These are phyloP conservation scores for Ophiostoma montium DNA, from an alignment of 2,329 filamentous ascomycete genomes.

Conservation along the genomic window DNA sequence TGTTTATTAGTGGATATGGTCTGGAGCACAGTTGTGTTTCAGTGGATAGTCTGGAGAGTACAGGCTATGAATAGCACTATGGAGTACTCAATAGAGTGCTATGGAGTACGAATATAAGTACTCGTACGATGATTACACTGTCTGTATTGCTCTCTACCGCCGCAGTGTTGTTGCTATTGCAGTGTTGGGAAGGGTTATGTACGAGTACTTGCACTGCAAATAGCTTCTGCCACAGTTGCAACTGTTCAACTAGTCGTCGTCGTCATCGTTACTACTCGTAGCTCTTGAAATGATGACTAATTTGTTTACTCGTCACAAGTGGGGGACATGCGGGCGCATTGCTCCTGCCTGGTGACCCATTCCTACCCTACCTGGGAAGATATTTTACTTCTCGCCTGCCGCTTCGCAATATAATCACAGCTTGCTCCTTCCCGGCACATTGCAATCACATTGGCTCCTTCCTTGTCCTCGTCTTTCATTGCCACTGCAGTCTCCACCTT, in stretches of 20 bases:
- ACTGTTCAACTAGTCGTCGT: no score
- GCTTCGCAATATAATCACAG: not conserved
- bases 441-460: not conserved
- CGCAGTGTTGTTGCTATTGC: not conserved
- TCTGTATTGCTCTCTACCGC: not conserved
- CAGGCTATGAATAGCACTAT: no score
- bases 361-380: conserved; percentile 1
- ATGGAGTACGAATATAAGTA: no score
- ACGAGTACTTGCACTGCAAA: no score
- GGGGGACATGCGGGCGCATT: not conserved
- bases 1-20: not conserved
- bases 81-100: no score
- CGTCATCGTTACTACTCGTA: no score
- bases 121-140: no score
- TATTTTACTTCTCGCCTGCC: not conserved
- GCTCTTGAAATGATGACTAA: no score
- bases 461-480: not conserved
- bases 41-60: not conserved
- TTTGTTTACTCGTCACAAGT: no score
- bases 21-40: no score
- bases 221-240: no score
- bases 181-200: no score
- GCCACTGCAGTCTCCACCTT: not conserved
- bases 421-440: not conserved
- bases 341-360: conserved; percentile 8